Evolutionary conservation across 768 basidiomycete species (phyloP), one percentile per base, ranked within the genome.

Genomic region (Galerina sulciceps): DNA sequence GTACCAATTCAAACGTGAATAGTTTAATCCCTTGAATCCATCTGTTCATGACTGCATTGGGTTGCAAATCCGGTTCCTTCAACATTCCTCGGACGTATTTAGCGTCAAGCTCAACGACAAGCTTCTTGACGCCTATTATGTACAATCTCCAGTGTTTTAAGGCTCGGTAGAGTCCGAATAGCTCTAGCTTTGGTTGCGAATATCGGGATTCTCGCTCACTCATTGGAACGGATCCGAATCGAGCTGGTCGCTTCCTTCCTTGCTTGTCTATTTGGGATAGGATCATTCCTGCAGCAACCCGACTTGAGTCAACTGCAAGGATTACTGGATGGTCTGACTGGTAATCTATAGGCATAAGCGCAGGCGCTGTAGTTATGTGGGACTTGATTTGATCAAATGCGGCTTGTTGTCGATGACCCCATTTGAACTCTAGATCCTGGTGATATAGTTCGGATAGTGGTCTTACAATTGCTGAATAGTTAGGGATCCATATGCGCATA

Each of bases 21-120:
- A 68, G 17, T 0, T 68, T 58, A n/a, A 74, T 69, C 4, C 57
- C 64, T 3, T 57, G 58, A 20, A 72, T 67, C 73, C 73, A 73
- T 2, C 68, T 43, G 55, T 72, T 71, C 2, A 73, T 65, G 0
- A 69, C 38, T 0, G 68, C 52, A 43, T 53, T 53, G 10, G 52
- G 52, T n/a, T 71, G 67, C 0, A 73, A 48, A 41, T 75, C 72
- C 0, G 69, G 74, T 15, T 69, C 65, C 14, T 66, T 68, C 18
- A 71, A 20, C 71, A 74, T 74, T 18, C 68, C 67, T 43, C 67
- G 66, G 36, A 74, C 68, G 31, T 73, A 79, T 26, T 66, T 64
- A 15, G 70, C 70, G 40, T 73, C 67, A 0, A 70, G 65, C 37
- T 76, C 72, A 0, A 72, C 62, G 0, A 61, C 47, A 0, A 69